Evolutionary conservation across 2,329 filamentous ascomycete species (phyloP).

Genomic region (Alternaria sp.): DNA sequence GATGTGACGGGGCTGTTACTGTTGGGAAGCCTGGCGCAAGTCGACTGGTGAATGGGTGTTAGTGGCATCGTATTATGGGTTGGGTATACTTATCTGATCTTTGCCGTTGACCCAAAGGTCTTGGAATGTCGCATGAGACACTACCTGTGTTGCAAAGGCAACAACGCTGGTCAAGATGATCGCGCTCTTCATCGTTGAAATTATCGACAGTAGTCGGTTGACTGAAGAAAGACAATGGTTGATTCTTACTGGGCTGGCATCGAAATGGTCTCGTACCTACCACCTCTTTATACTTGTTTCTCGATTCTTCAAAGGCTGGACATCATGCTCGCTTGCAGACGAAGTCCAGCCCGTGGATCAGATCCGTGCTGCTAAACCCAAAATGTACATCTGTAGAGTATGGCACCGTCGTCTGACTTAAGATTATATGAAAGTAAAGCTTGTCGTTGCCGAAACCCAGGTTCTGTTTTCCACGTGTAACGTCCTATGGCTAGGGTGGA

Average conservation of each 20-base stretch:
- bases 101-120: conserved; percentile 45
- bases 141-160: conserved; percentile 42
- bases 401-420: conserved; percentile 15
- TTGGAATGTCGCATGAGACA: conserved; percentile 42
- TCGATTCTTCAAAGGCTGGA: neutral
- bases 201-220: neutral
- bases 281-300: conserved; percentile 9
- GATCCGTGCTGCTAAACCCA: neutral
- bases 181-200: conserved; percentile 9
- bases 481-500: conserved; percentile 10
- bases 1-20: conserved; percentile 56
- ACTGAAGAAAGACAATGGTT: neutral
- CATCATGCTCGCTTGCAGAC: conserved; percentile 2
- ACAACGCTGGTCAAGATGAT: conserved; percentile 21
- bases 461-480: conserved; percentile 6
- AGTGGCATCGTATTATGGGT: neutral
- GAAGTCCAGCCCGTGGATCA: neutral
- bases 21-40: conserved; percentile 39
- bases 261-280: neutral
- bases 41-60: conserved; percentile 21
- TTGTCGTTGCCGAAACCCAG: conserved; percentile 16
- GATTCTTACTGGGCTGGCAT: neutral
- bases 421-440: conserved; percentile 17
- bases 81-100: conserved; percentile 33
- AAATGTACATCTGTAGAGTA: neutral